Evolutionary conservation across 116 monocot genomes (phyloP).

Genomic region (Dioscorea cayenensis): DNA sequence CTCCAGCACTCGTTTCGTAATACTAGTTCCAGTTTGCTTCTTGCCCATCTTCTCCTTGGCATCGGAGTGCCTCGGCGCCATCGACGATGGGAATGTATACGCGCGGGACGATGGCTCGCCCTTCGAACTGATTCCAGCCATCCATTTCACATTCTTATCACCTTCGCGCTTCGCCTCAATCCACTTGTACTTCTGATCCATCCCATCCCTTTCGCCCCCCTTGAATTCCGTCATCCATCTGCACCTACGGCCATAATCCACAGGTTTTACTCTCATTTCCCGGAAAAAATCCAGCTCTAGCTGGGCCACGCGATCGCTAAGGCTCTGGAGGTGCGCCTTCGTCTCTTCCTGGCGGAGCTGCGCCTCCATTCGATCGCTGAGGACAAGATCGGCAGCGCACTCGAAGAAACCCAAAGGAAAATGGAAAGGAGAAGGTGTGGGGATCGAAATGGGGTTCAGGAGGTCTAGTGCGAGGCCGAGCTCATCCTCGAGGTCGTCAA

Average conservation of each 20-base stretch:
- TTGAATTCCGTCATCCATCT: conserved; percentile 72
- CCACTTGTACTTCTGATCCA: conserved; percentile 45
- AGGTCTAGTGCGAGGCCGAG: conserved; percentile 45
- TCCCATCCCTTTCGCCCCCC: conserved; percentile 12
- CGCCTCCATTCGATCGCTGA: conserved; percentile 13
- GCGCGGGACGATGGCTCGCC: conserved; percentile 19
- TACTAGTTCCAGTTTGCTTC: conserved; percentile 19
- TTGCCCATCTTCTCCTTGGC: conserved; percentile 14
- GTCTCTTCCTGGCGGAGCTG: conserved; percentile 17
- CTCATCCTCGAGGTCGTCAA: conserved; percentile 18
- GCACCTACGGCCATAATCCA: conserved; percentile 45
- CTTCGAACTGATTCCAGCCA: conserved; percentile 40
- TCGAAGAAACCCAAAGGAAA: conserved; percentile 9
- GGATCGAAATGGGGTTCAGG: conserved; percentile 19
- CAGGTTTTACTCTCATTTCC: background rate
- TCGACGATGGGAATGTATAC: conserved; percentile 47
- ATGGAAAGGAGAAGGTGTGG: background rate
- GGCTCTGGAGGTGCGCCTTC: conserved; percentile 28
- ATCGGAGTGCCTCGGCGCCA: conserved; percentile 5
- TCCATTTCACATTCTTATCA: conserved; percentile 45
- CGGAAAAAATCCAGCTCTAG: conserved; percentile 42
- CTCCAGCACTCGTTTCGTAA: conserved; percentile 43
- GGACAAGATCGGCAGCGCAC: conserved; percentile 14
- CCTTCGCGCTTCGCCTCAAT: conserved; percentile 39
- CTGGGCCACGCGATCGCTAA: conserved; percentile 57